Evolutionary conservation across 2,329 filamentous ascomycete genomes (phyloP), one percentile per base, ranked within the genome.

Genomic region (Penicillium sp.): DNA sequence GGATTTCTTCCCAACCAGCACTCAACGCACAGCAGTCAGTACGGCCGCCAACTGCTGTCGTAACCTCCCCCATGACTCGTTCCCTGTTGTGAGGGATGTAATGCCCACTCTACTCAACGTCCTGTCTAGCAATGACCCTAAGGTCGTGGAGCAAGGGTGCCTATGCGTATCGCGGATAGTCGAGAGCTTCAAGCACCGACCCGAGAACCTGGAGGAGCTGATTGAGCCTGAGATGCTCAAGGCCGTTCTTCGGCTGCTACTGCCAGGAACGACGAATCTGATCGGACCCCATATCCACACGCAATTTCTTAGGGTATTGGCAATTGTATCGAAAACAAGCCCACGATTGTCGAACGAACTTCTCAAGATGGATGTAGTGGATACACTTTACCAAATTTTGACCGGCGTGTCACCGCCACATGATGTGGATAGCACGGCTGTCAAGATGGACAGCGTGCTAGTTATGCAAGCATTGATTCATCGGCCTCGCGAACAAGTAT

Each of bases 381-480:
- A 97, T 74, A 99, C 94, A 0, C 80, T 99, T 2, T 99, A 97
- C 70, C 94, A 99, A 74, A 97, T 99, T 40, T 78, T 99, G 48
- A 97, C 94, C 0, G 94, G 94, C 20, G 91, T 99, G 2, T 97
- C 94, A 0, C 92, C 94, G 2, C 94, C 94, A 0, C 84, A 81
- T 60, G 89, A 88, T 87, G 31, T 88, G 85, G 37, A 74, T 16
- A 68, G 66, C 40, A 68, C 68, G 1, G 65, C 68, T 7, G 64
- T 74, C 31, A 96, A 95, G 75, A 88, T 97, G 61, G 93, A 97
- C 74, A 96, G 92, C 69, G 93, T 97, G 53, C 85, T 99, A 44
- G 94, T 99, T 67, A 99, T 99, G 95, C 94, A 99, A 76, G 92
- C 95, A 37, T 81, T 99, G 61, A 96, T 99, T 50, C 94, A 97